Evolutionary conservation across 805 yeast genomes (phyloP).

Genomic region (Kregervanrija delftensis): DNA sequence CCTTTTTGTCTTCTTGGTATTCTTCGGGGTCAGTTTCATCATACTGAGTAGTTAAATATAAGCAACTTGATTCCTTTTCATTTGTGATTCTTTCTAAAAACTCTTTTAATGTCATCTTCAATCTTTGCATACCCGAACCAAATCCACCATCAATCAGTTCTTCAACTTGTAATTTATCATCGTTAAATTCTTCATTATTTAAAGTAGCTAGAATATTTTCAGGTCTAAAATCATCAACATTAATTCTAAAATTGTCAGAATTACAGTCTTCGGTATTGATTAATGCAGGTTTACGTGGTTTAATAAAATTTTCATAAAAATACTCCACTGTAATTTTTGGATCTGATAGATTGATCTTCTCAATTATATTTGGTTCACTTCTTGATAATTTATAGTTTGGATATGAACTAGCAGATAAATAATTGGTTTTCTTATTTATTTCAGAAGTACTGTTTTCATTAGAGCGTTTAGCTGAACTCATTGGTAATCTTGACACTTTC

Average conservation of each 20-base stretch:
- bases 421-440: no score
- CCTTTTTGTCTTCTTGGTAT: conserved; percentile 19
- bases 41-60: conserved; percentile 69
- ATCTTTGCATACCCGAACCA: conserved; percentile 56
- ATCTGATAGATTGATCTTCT: conserved; percentile 2
- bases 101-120: conserved; percentile 42
- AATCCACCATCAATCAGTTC: conserved; percentile 53
- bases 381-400: conserved; percentile 4
- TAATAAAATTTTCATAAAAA: conserved; percentile 12
- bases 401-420: neutral
- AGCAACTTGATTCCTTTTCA: conserved; percentile 33
- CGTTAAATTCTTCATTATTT: neutral
- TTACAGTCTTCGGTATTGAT: conserved; percentile 1
- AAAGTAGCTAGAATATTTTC: conserved; percentile 8
- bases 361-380: conserved; percentile 1
- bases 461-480: no score
- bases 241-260: neutral
- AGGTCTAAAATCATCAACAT: conserved; percentile 7
- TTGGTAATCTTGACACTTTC: no score
- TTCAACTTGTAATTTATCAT: conserved; percentile 44
- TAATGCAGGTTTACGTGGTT: conserved; percentile 9
- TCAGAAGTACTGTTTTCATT: no score
- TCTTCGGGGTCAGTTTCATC: conserved; percentile 35
- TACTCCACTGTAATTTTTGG: conserved; percentile 7
- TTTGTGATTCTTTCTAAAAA: conserved; percentile 35